Evolutionary conservation across 768 basidiomycete species (phyloP).

Genomic region (Termitomyces sp.): DNA sequence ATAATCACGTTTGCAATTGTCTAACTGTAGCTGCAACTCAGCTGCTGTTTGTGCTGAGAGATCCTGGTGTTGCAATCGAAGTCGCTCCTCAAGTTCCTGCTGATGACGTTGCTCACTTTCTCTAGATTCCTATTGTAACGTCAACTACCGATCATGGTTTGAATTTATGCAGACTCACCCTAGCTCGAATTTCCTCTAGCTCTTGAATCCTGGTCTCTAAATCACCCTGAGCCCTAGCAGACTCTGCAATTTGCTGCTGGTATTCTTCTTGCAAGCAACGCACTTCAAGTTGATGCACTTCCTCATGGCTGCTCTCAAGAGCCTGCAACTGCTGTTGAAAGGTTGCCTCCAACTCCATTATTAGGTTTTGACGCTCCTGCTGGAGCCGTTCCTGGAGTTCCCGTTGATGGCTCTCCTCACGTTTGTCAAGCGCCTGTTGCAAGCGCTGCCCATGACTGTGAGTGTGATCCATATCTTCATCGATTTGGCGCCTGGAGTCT

Average conservation of each 20-base stretch:
- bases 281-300: neutral
- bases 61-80: neutral
- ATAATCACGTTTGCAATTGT: neutral
- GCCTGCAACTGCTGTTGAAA: neutral
- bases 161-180: neutral
- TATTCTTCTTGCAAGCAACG: neutral
- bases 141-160: neutral
- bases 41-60: neutral
- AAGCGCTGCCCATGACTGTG: neutral
- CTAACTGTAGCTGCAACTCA: neutral
- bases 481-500: too few relatives aligned
- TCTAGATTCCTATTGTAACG: neutral
- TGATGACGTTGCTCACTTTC: neutral
- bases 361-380: neutral
- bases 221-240: neutral
- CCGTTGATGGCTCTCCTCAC: neutral
- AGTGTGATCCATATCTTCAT: too few relatives aligned
- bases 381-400: neutral
- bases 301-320: neutral
- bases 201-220: neutral
- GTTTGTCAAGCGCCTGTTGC: neutral
- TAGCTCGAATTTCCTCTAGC: neutral
- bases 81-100: neutral
- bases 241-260: neutral
- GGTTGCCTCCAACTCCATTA: neutral